Conservation (phyloP, 768 basidiomycete species). For the Lentinus tigrinus region DNA sequence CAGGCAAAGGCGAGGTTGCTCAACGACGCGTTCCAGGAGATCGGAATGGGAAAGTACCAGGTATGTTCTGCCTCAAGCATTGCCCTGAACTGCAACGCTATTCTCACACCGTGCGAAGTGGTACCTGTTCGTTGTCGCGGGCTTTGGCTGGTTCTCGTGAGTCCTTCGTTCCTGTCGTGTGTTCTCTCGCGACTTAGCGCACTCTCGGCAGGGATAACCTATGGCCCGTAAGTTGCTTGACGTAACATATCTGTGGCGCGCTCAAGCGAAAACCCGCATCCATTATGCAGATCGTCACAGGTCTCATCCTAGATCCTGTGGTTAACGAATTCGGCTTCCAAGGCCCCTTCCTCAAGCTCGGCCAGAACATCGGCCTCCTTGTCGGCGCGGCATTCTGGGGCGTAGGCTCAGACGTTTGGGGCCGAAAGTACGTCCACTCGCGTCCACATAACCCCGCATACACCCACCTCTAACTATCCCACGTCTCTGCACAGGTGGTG, state of each 20-base stretch:
- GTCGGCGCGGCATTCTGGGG: slow-evolving; percentile 73
- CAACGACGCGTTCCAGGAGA: slow-evolving; percentile 48
- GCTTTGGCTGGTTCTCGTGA: slow-evolving; percentile 77
- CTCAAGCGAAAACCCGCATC: no score
- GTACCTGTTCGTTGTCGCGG: slow-evolving; percentile 61
- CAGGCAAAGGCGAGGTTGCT: slow-evolving; percentile 47
- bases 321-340: slow-evolving; percentile 63
- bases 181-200: not conserved
- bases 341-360: slow-evolving; percentile 64
- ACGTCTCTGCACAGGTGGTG: slow-evolving; percentile 60
- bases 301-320: slow-evolving; percentile 62
- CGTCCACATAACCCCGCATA: not conserved
- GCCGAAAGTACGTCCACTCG: slow-evolving; percentile 46
- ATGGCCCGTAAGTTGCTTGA: slow-evolving; percentile 54
- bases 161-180: slow-evolving; percentile 21
- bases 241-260: not conserved
- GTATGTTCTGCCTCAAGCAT: slow-evolving; percentile 29
- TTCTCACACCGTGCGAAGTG: slow-evolving; percentile 37
- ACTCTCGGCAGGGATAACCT: slow-evolving; percentile 55
- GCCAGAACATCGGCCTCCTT: slow-evolving; percentile 69
- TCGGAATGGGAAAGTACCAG: slow-evolving; percentile 60
- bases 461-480: not conserved
- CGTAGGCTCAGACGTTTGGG: slow-evolving; percentile 68
- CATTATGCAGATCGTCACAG: slow-evolving; percentile 56
- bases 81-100: not conserved